phyloP scores from a whole-genome alignment of 2,329 filamentous ascomycete species.

The Fusarium solani-melongenae region DNA sequence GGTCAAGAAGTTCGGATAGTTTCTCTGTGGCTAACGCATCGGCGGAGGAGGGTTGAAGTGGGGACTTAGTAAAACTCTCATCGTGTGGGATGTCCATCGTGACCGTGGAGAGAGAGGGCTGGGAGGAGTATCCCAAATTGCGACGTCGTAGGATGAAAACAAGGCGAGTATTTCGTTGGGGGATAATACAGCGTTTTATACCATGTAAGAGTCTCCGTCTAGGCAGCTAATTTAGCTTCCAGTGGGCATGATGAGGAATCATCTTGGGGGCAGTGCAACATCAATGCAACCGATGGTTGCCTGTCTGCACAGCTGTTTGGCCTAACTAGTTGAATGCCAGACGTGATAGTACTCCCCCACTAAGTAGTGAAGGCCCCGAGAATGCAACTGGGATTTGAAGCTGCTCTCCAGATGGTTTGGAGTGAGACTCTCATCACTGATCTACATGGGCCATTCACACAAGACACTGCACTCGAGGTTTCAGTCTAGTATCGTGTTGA shows the following conservation, averaged over 20 bases:
- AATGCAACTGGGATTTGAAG: not conserved
- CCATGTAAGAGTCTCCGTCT: not conserved
- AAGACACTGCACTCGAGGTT: not conserved
- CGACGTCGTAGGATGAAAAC: not conserved
- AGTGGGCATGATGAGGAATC: not conserved
- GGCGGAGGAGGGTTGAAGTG: not conserved
- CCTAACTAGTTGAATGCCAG: not conserved
- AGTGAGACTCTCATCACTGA: not conserved
- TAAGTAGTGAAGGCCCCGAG: not conserved
- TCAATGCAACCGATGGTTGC: not conserved
- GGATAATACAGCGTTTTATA: not conserved
- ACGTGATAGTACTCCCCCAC: not conserved
- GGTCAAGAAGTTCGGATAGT: not conserved
- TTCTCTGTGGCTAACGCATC: not conserved
- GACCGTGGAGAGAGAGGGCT: not conserved
- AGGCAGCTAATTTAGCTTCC: not conserved
- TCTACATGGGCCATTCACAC: not conserved
- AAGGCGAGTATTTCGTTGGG: not conserved
- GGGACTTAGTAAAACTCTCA: not conserved
- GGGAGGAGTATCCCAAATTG: not conserved
- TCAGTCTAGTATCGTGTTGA: not conserved
- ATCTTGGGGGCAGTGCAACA: not conserved
- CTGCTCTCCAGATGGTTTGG: not conserved
- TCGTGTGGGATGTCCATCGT: not conserved
- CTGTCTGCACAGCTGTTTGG: not conserved